Conservation (phyloP, 768 basidiomycete species). For the Boletus reticuloceps region DNA sequence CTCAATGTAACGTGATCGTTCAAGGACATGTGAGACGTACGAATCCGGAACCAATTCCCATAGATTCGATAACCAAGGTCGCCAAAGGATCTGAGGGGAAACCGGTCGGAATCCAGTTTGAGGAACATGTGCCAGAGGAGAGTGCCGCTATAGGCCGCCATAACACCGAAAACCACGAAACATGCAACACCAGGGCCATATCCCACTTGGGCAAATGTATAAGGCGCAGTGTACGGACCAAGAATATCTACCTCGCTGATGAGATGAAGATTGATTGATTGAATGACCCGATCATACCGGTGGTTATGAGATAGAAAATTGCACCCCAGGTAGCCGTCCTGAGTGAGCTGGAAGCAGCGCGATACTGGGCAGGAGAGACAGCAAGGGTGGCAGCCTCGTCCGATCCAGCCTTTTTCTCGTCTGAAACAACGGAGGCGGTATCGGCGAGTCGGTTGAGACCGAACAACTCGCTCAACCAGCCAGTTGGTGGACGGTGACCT, state of each 20-base stretch:
- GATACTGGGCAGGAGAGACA: conserved; percentile 34
- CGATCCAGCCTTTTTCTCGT: conserved; percentile 16
- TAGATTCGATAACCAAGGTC: conserved; percentile 58
- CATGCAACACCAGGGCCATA: conserved; percentile 51
- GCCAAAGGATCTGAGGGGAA: conserved; percentile 47
- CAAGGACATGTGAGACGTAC: conserved; percentile 9
- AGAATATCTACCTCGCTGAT: conserved; percentile 45
- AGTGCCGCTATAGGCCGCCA: conserved; percentile 55
- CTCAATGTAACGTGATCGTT: neutral
- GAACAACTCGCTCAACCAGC: conserved; percentile 21
- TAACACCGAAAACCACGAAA: conserved; percentile 24
- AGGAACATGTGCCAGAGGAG: conserved; percentile 56
- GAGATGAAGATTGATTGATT: neutral
- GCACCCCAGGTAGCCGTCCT: conserved; percentile 50
- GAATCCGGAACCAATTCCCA: conserved; percentile 44
- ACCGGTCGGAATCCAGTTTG: conserved; percentile 53
- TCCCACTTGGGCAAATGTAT: conserved; percentile 57
- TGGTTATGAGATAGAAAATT: conserved; percentile 57
- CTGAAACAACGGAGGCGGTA: conserved; percentile 33
- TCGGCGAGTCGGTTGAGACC: conserved; percentile 17
- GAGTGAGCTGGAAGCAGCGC: conserved; percentile 44
- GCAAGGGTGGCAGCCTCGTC: conserved; percentile 13
- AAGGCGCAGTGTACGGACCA: conserved; percentile 60
- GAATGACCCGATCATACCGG: conserved; percentile 23
- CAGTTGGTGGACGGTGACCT: conserved; percentile 6